Evolutionary conservation across 768 basidiomycete genomes (phyloP).

Genomic region (Lactifluus echinatus): DNA sequence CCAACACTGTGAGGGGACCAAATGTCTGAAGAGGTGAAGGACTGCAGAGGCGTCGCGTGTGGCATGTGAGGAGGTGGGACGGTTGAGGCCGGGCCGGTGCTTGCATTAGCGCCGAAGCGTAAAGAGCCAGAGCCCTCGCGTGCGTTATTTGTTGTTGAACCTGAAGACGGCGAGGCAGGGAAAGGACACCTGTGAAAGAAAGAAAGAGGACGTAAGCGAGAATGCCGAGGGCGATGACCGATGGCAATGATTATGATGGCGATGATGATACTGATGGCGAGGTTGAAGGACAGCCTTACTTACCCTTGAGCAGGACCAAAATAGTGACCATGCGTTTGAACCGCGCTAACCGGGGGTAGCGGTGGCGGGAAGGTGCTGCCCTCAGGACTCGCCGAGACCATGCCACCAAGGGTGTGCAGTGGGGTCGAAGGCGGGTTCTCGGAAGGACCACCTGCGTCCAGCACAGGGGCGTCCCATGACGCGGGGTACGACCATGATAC

Average conservation of each 20-base stretch:
- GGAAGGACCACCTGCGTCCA: background rate
- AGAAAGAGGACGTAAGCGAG: background rate
- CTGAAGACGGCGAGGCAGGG: slow-evolving; percentile 1
- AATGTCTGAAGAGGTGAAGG: slow-evolving; percentile 5
- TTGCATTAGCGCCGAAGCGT: background rate
- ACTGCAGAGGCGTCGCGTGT: background rate
- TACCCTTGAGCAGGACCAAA: slow-evolving; percentile 3
- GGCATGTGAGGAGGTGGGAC: background rate
- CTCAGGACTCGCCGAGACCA: slow-evolving; percentile 9
- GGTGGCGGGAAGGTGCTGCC: slow-evolving; percentile 1
- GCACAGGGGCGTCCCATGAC: slow-evolving; percentile 4
- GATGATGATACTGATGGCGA: background rate
- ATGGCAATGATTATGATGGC: background rate
- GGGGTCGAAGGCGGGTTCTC: background rate
- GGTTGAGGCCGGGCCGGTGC: background rate
- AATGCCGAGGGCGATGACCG: background rate
- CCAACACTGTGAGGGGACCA: slow-evolving; percentile 4
- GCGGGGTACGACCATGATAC: slow-evolving; percentile 4
- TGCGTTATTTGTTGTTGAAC: slow-evolving; percentile 1
- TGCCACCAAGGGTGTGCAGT: slow-evolving; percentile 1
- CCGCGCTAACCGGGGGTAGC: background rate
- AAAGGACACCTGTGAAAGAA: background rate
- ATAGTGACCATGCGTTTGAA: background rate
- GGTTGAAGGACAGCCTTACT: slow-evolving; percentile 4
- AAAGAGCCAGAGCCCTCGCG: background rate